Percentiles rank a stretch among this genome's conserved stretches.
Evolutionary conservation across 2,329 filamentous ascomycete genomes (phyloP).

Genomic region (Endocalyx cinctus): DNA sequence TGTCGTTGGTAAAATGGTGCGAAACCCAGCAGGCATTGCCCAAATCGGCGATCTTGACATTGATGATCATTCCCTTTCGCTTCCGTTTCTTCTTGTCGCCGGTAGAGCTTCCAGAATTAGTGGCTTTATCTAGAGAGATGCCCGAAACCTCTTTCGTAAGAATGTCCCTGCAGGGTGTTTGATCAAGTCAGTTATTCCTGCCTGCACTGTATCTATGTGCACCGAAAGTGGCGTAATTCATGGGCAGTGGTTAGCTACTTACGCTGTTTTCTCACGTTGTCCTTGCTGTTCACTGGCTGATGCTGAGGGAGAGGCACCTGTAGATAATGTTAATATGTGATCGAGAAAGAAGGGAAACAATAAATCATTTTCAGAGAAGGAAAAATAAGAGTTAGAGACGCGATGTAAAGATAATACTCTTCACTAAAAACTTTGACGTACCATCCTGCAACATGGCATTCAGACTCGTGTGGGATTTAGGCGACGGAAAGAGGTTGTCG

Average conservation of each 20-base stretch:
- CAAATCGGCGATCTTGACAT: conserved; percentile 97
- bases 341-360: too few species aligned
- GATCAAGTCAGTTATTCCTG: too few species aligned
- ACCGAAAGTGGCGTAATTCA: too few species aligned
- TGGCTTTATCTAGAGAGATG: conserved; percentile 81
- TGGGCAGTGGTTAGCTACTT: conserved; percentile 49
- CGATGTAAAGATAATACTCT: too few species aligned
- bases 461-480: conserved; percentile 68
- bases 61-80: conserved; percentile 63
- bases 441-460: conserved; percentile 81
- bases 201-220: too few species aligned
- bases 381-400: too few species aligned
- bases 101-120: conserved; percentile 32
- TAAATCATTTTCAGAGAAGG: too few species aligned
- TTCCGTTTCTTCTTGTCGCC: conserved; percentile 64
- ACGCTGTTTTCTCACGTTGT: conserved; percentile 91
- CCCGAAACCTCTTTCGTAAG: conserved; percentile 90
- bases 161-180: conserved; percentile 82
- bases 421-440: too few species aligned
- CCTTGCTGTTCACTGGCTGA: conserved; percentile 64
- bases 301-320: conserved; percentile 45
- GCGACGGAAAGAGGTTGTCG: conserved; percentile 62
- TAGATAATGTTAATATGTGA: too few species aligned
- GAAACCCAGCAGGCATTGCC: conserved; percentile 99
- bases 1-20: conserved; percentile 99